A percentile compares a stretch with the other conserved stretches of the same genome.
Conservation (phyloP, 2,329 filamentous ascomycete species). For the Diaporthe citrichinensis region DNA sequence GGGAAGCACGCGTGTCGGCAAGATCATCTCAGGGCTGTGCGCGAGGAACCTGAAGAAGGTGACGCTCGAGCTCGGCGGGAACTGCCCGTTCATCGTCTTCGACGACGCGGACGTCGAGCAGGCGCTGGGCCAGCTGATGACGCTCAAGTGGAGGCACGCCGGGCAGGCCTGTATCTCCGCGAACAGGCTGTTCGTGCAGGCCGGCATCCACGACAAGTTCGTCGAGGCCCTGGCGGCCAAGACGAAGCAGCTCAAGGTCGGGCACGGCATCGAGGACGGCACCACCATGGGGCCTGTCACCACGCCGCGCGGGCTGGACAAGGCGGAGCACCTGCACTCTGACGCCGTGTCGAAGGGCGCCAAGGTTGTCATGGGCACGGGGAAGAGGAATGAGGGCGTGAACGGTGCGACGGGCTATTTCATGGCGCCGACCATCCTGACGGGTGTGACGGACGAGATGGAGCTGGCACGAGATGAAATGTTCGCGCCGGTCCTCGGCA, state of each 20-base stretch:
- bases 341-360: constrained; percentile 45
- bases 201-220: constrained; percentile 73
- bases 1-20: constrained; percentile 78
- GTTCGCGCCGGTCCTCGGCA: constrained; percentile 43
- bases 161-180: constrained; percentile 77
- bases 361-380: constrained; percentile 57
- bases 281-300: constrained; percentile 55
- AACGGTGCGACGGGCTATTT: constrained; percentile 75
- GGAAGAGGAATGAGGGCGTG: constrained; percentile 57
- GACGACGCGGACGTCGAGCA: constrained; percentile 77
- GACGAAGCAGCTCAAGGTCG: constrained; percentile 43
- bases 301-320: constrained; percentile 51
- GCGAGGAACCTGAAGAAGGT: constrained; percentile 78
- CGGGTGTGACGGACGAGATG: constrained; percentile 56
- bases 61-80: constrained; percentile 80
- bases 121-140: constrained; percentile 63
- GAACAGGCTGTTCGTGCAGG: constrained; percentile 76
- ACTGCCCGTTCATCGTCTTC: constrained; percentile 76
- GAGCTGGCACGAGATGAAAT: constrained; percentile 43
- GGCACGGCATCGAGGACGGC: constrained; percentile 46
- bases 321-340: constrained; percentile 48
- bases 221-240: constrained; percentile 61
- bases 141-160: constrained; percentile 64
- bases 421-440: constrained; percentile 79
- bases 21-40: constrained; percentile 74